Conservation (phyloP, 169 alveolate genomes). For the Miamiensis avidus region DNA sequence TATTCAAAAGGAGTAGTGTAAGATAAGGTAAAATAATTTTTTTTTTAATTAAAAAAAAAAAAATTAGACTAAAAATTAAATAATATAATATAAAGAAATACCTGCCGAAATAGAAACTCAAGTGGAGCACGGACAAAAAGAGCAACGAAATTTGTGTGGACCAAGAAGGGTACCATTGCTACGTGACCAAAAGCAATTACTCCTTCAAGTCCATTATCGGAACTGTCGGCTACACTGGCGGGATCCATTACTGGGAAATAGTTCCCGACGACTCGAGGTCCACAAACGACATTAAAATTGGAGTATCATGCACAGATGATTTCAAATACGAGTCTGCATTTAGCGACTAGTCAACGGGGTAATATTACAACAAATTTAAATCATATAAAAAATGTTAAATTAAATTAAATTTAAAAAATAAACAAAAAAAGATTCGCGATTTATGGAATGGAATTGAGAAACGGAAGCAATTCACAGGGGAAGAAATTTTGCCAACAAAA, state of each 20-base stretch:
- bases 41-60: too few relatives aligned
- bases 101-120: too few relatives aligned
- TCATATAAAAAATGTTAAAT: neutral
- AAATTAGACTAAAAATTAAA: too few relatives aligned
- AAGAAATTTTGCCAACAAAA: neutral
- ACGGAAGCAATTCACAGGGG: neutral
- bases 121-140: neutral
- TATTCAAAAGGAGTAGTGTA: too few relatives aligned
- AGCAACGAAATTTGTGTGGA: neutral
- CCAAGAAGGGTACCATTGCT: neutral
- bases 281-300: neutral
- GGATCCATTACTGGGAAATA: neutral
- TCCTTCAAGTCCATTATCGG: neutral
- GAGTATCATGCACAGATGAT: neutral
- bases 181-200: neutral
- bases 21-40: too few relatives aligned
- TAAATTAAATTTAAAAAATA: too few relatives aligned
- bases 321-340: neutral
- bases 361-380: too few relatives aligned
- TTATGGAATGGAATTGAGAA: neutral
- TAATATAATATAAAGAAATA: too few relatives aligned
- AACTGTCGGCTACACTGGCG: neutral
- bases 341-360: neutral
- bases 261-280: neutral
- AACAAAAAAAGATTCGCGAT: neutral